phyloP scores from a whole-genome alignment of 352 stramenopile species.

The Pythium rhizo-oryzae region DNA sequence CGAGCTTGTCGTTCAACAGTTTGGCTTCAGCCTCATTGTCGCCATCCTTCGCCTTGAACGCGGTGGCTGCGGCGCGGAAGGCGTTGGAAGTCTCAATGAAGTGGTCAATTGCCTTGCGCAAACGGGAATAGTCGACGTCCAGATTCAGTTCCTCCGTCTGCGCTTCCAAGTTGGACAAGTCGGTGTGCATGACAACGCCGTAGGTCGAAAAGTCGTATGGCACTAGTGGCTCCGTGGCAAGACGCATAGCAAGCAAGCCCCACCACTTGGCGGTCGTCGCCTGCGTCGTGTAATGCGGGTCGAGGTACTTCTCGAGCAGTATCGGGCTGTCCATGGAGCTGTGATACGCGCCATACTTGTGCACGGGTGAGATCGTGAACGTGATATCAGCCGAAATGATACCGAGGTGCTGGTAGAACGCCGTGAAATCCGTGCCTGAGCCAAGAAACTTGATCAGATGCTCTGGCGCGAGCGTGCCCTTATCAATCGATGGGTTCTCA shows the following conservation, averaged over 20 bases:
- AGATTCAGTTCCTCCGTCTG: slow-evolving; percentile 31
- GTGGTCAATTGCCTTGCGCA: slow-evolving; percentile 46
- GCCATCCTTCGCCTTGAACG: slow-evolving; percentile 26
- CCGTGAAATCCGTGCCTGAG: slow-evolving; percentile 74
- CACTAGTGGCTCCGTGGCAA: slow-evolving; percentile 32
- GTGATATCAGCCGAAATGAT: slow-evolving; percentile 80
- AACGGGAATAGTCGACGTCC: slow-evolving; percentile 34
- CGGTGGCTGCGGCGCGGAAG: slow-evolving; percentile 34
- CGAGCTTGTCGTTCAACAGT: slow-evolving; percentile 53
- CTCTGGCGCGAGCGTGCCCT: slow-evolving; percentile 43
- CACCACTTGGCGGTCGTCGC: slow-evolving; percentile 40
- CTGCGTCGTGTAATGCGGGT: slow-evolving; percentile 49
- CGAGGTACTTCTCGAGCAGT: slow-evolving; percentile 48
- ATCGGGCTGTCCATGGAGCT: slow-evolving; percentile 73
- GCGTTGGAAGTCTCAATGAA: slow-evolving; percentile 37
- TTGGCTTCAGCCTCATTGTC: slow-evolving; percentile 7
- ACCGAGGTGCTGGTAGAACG: slow-evolving; percentile 87
- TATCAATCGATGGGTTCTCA: slow-evolving; percentile 20
- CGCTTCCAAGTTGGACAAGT: slow-evolving; percentile 36
- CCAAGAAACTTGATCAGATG: slow-evolving; percentile 64
- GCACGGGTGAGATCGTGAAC: slow-evolving; percentile 35
- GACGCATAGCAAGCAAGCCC: slow-evolving; percentile 41
- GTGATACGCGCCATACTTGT: slow-evolving; percentile 76
- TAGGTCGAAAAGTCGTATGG: slow-evolving; percentile 34
- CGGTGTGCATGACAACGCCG: slow-evolving; percentile 35